Evolutionary conservation across 129 eudicot genomes (phyloP).

Genomic region (Calendula officinalis): DNA sequence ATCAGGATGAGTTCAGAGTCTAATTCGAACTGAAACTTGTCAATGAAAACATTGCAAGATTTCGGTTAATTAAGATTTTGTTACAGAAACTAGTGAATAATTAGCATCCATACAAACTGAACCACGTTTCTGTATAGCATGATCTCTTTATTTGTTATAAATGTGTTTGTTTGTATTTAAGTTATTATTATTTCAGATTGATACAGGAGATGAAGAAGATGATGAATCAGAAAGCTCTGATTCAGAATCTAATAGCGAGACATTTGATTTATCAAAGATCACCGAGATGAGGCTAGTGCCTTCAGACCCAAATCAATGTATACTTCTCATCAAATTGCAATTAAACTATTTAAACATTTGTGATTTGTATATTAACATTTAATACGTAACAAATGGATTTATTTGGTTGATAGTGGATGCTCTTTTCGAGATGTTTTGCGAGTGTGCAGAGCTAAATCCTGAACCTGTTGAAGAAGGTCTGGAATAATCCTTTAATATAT

Average conservation of each 20-base stretch:
- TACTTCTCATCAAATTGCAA: neutral
- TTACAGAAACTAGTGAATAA: no score
- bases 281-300: constrained; percentile 91
- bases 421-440: constrained; percentile 71
- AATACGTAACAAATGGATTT: neutral
- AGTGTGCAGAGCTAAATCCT: constrained; percentile 94
- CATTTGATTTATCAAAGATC: constrained; percentile 56
- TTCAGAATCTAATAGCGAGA: constrained; percentile 45
- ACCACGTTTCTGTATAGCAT: neutral
- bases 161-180: neutral
- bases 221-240: constrained; percentile 17
- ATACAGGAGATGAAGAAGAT: constrained; percentile 58
- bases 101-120: no score
- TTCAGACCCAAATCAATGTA: constrained; percentile 81
- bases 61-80: no score
- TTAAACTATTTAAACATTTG: neutral
- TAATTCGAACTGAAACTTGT: no score
- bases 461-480: constrained; percentile 72
- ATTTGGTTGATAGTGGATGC: constrained; percentile 60
- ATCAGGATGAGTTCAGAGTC: no score
- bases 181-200: constrained; percentile 47
- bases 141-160: no score
- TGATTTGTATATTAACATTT: neutral
- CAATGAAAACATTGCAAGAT: no score
- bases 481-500: neutral